These are phyloP conservation scores for Phytopythium kandeliae DNA, from an alignment of 352 stramenopile species.

Conservation along the genomic window DNA sequence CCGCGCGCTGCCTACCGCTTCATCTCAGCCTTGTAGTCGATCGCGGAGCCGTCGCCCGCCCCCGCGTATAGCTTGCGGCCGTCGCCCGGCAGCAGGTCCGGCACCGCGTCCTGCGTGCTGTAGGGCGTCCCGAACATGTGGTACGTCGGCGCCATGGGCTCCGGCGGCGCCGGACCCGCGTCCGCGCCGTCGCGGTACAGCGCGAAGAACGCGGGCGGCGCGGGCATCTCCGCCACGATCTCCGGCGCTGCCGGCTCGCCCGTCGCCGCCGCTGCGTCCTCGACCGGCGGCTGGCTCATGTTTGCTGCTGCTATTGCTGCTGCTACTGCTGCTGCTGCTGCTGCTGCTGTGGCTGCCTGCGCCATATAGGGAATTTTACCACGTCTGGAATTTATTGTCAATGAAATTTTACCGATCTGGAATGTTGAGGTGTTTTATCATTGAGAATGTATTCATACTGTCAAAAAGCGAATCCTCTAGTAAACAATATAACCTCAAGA, in stretches of 20 bases:
- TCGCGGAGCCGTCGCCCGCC: slow-evolving; percentile 3
- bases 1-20: slow-evolving; percentile 42
- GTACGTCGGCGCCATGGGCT: slow-evolving; percentile 74
- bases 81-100: slow-evolving; percentile 56
- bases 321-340: too few species aligned
- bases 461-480: too few species aligned
- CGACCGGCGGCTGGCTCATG: slow-evolving; percentile 13
- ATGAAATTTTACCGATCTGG: too few species aligned
- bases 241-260: slow-evolving; percentile 43
- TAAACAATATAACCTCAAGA: too few species aligned
- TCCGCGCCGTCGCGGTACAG: slow-evolving; percentile 57
- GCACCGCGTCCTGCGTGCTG: slow-evolving; percentile 76
- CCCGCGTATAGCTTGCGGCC: slow-evolving; percentile 58
- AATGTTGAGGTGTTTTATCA: too few species aligned
- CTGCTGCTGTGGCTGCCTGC: too few species aligned
- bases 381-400: too few species aligned
- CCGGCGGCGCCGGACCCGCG: slow-evolving; percentile 45
- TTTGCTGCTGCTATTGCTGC: too few species aligned
- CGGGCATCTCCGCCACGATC: slow-evolving; percentile 82
- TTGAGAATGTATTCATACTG: too few species aligned
- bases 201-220: slow-evolving; percentile 72
- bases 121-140: slow-evolving; percentile 85
- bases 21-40: slow-evolving; percentile 78
- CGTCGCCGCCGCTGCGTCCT: slow-evolving; percentile 7
- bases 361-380: too few species aligned